phyloP scores from a whole-genome alignment of 208 protist genomes.

The Trypanosomatidae sp. region DNA sequence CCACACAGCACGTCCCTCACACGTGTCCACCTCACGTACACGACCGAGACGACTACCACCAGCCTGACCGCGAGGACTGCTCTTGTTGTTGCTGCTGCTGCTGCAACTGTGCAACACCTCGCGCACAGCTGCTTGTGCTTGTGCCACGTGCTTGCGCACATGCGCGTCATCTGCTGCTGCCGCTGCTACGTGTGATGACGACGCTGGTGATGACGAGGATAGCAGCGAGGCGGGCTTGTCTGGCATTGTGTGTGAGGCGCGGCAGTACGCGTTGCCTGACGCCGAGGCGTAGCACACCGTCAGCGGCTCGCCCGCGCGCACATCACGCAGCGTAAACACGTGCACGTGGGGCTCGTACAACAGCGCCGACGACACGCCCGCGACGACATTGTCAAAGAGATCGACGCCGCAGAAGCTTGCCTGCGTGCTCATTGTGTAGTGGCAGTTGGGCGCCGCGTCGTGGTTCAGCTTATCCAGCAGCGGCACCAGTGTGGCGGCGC shows the following conservation, averaged over 20 bases:
- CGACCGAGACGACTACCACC: too few relatives aligned
- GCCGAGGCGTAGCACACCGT: slow-evolving; percentile 66
- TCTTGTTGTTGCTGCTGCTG: too few relatives aligned
- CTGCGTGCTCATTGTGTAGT: slow-evolving; percentile 64
- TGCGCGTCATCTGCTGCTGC: background rate
- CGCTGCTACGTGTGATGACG: background rate
- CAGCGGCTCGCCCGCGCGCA: slow-evolving; percentile 48
- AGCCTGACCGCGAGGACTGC: too few relatives aligned
- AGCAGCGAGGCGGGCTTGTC: background rate
- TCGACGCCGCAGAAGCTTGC: slow-evolving; percentile 56
- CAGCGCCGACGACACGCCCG: slow-evolving; percentile 49
- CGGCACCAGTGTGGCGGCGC: slow-evolving; percentile 45
- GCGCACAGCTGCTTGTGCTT: background rate
- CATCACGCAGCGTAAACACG: slow-evolving; percentile 55
- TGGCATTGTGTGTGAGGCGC: background rate
- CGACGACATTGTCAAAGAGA: slow-evolving; percentile 72
- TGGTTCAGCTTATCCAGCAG: slow-evolving; percentile 82
- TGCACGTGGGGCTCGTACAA: slow-evolving; percentile 70
- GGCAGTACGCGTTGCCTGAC: slow-evolving; percentile 9
- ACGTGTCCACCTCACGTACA: slow-evolving; percentile 20
- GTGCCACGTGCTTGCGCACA: background rate
- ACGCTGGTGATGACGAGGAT: slow-evolving; percentile 1
- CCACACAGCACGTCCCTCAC: slow-evolving; percentile 50
- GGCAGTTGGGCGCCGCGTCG: slow-evolving; percentile 55
- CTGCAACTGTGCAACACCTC: slow-evolving; percentile 1